These are phyloP conservation scores for baker's yeast (Saccharomyces cerevisiae) DNA, from an alignment of 805 yeast species.

Conservation along the genomic window DNA sequence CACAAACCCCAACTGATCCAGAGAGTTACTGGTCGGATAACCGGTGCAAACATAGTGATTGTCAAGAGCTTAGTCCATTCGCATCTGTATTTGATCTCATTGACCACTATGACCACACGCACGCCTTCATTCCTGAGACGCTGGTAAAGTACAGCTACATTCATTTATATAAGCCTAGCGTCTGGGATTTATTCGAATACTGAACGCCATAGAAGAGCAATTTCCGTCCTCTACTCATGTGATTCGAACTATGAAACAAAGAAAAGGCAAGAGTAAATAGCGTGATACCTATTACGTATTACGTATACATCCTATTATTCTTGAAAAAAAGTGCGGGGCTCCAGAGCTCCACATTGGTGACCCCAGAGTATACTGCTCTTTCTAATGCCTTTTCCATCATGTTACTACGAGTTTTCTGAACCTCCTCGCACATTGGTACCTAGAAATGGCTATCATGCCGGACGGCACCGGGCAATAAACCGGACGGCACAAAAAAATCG, in stretches of 20 bases:
- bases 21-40: constrained; percentile 8
- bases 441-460: not conserved
- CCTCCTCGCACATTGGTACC: not conserved
- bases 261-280: not conserved
- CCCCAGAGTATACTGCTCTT: not conserved
- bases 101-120: constrained; percentile 21
- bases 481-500: not conserved
- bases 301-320: not conserved
- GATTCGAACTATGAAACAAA: not conserved
- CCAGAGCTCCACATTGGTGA: not conserved
- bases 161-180: constrained; percentile 3
- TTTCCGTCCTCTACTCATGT: not conserved
- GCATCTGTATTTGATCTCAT: constrained; percentile 13
- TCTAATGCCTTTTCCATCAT: not conserved
- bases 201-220: too few relatives aligned
- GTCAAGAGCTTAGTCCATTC: not conserved
- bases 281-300: not conserved
- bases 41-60: constrained; percentile 9
- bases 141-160: constrained; percentile 16
- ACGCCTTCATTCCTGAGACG: constrained; percentile 15
- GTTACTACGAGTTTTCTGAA: not conserved
- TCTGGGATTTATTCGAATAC: not conserved
- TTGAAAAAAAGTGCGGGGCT: not conserved
- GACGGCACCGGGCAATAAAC: not conserved
- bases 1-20: not conserved